Evolutionary conservation across 2,329 filamentous ascomycete species (phyloP), one percentile per base, ranked within the genome.

Genomic region (Fusarium keratoplasticum): DNA sequence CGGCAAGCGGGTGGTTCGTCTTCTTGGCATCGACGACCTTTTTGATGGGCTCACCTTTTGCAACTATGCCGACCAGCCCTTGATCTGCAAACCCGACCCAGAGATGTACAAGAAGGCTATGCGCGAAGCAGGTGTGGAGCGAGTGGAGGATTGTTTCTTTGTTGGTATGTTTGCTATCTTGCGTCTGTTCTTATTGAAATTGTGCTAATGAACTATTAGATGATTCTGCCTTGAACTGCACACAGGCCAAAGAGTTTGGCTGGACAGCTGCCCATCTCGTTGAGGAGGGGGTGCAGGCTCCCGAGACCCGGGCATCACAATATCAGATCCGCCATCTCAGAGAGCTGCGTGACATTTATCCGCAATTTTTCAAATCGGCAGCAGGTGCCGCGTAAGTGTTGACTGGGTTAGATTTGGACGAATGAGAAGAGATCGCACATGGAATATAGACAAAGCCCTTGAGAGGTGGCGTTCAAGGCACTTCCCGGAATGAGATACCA

Each of bases 31-130:
- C 27, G 95, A 97, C 2, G 94, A 98, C 80, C 85, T 96, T 29
- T 99, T 99, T 80, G 96, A 98, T 72, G 96, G 96, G 9, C 90
- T 98, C 70, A 99, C 96, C 0, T 99, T 91, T 82, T 99, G 97
- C 81, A 94, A 99, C 83, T 99, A 99, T 83, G 88, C 86, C 13
- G 84, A 89, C 18, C 85, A 90, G 47, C 92, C 90, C 7, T 87
- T 99, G 71, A 84, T 97, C 55, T 98, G 96, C 86, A 99, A 99
- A 82, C 96, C 96, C 4, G 89, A 93, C 66, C 87, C 87, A 61
- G 90, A 91, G 61, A 96, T 97, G 93, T 99, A 91, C 81, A 89
- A 89, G 40, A 98, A 96, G 84, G 96, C 94, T 7, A 98, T 98
- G 93, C 86, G 83, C 55, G 93, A 98, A 77, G 95, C 96, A 0